Percentiles rank a stretch among this genome's conserved stretches.
Evolutionary conservation across 2,329 filamentous ascomycete species (phyloP).

Genomic region (Epichloe typhina): DNA sequence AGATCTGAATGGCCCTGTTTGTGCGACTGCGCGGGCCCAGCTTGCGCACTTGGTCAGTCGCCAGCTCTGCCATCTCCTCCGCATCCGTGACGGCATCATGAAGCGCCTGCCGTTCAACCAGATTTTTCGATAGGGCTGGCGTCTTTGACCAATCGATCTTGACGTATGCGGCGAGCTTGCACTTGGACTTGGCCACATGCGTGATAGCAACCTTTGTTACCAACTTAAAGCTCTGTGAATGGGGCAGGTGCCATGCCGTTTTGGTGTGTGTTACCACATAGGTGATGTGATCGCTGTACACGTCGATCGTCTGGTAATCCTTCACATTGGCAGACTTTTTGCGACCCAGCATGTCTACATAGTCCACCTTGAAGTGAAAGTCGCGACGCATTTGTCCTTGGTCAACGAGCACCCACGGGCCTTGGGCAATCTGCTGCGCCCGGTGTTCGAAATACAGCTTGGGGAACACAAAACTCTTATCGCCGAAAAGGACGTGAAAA

Average conservation of each 20-base stretch:
- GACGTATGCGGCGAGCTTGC: constrained; percentile 78
- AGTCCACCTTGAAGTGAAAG: constrained; percentile 67
- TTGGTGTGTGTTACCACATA: constrained; percentile 51
- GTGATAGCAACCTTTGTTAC: constrained; percentile 90
- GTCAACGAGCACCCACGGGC: constrained; percentile 66
- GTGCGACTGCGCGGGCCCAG: constrained; percentile 62
- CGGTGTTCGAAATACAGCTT: constrained; percentile 75
- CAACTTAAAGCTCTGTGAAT: constrained; percentile 64
- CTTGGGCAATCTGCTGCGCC: constrained; percentile 69
- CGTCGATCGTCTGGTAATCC: constrained; percentile 79
- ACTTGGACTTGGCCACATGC: constrained; percentile 80
- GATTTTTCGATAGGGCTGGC: constrained; percentile 44
- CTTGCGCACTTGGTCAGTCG: constrained; percentile 64
- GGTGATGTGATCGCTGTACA: constrained; percentile 61
- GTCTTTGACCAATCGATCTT: constrained; percentile 75
- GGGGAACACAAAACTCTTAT: constrained; percentile 90
- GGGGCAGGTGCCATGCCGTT: constrained; percentile 73
- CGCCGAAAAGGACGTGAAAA: constrained; percentile 92
- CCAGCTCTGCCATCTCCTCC: constrained; percentile 60
- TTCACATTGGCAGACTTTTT: constrained; percentile 49
- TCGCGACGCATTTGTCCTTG: constrained; percentile 60
- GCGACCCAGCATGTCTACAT: constrained; percentile 50
- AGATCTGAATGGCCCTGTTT: constrained; percentile 66
- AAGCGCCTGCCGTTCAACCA: constrained; percentile 59
- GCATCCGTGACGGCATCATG: constrained; percentile 62